phyloP scores from a whole-genome alignment of 192 early-diverging fungal genomes.

The Entomortierella chlamydospora region DNA sequence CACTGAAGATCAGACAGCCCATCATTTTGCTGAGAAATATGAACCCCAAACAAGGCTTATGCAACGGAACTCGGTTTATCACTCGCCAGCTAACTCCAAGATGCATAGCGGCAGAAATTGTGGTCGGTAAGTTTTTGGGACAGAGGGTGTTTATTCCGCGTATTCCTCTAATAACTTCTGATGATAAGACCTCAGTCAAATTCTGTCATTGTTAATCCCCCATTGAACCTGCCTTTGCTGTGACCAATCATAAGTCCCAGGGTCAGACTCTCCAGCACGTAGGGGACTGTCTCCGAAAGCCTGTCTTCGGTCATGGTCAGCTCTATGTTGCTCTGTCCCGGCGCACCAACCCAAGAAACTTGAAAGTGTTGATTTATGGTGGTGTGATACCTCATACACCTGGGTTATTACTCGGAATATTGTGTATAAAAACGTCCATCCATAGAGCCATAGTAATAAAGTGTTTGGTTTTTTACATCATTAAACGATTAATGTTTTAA shows the following conservation, averaged over 20 bases:
- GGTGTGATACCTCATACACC: neutral
- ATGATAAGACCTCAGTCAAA: conserved; percentile 5
- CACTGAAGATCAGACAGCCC: conserved; percentile 14
- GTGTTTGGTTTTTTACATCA: too few relatives aligned
- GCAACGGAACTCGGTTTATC: conserved; percentile 39
- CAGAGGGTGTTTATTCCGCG: conserved; percentile 21
- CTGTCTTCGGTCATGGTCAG: neutral
- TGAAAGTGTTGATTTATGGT: neutral
- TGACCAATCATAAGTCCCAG: conserved; percentile 23
- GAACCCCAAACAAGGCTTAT: conserved; percentile 16
- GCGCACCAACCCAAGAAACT: neutral
- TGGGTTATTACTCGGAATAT: neutral
- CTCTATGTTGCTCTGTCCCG: conserved; percentile 19
- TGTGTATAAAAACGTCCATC: neutral
- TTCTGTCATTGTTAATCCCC: conserved; percentile 18
- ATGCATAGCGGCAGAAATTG: conserved; percentile 16
- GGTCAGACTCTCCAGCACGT: conserved; percentile 27
- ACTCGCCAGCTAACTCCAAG: neutral
- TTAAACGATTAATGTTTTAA: too few relatives aligned
- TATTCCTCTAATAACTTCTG: conserved; percentile 6
- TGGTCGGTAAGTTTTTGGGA: conserved; percentile 9
- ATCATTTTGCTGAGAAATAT: conserved; percentile 41
- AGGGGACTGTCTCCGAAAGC: conserved; percentile 11
- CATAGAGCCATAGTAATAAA: too few relatives aligned
- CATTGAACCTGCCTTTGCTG: conserved; percentile 22